Base-by-base conservation (phyloP, 2,329 filamentous ascomycete genomes). In the Stagonosporopsis rhizophila region DNA sequence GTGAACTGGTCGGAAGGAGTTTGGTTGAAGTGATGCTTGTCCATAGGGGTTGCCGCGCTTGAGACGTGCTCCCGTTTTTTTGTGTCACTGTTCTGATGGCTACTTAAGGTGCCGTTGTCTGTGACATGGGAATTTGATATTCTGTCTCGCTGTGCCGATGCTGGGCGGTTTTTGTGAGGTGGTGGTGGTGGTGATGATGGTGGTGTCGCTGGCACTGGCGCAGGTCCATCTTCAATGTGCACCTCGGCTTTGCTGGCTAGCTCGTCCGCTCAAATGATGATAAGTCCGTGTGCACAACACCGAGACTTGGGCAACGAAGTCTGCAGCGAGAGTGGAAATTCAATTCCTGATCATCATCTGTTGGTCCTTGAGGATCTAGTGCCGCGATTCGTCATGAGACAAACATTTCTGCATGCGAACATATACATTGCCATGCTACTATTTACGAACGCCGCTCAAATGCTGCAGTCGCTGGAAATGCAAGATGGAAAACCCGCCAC, bases 381-480 rank as follows among this genome's bases (percentile, higher is more conserved):
- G 27, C 15, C 30, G 12, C 15, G 30, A 7, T 4, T 32, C 3
- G n/a, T 32, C 14, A 15, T n/a, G 7, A 9, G n/a, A 20, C 12
- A 7, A 37, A 20, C 32, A n/a, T 28, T 20, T 14, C 28, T 48
- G 17, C 22, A 27, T 6, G 19, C 14, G 32, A 38, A 46, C n/a
- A 46, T 17, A 38, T 28, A 22, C 19, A 27, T 46, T 46, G 15
- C 25, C 30, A 41, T 25, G n/a, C 39, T 46, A 9, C 19, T 42
- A 44, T 35, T 8, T 17, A 28, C 22, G 23, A 27, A 45, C 20
- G 34, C 52, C 28, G 15, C 46, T 23, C 8, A 45, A 49, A 50
- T 50, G 52, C 46, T 42, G 11, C 25, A 35, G 2, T 30, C 52
- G 46, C 46, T 56, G 9, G 41, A 41, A 22, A 44, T 41, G 45